Conservation (phyloP, 2,329 filamentous ascomycete genomes). For the Fusarium palustre region DNA sequence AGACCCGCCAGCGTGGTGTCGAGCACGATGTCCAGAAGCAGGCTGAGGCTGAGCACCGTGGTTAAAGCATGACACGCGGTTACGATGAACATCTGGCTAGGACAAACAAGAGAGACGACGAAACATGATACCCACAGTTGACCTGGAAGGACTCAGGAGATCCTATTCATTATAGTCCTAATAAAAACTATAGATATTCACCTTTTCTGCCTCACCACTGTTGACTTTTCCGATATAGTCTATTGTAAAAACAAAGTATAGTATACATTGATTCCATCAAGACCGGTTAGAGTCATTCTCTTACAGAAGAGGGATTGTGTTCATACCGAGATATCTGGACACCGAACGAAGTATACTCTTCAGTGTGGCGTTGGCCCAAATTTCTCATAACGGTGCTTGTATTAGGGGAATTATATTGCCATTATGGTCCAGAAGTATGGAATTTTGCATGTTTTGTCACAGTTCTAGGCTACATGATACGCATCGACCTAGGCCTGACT, state of each 20-base stretch:
- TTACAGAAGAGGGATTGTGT: background rate
- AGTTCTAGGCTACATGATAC: background rate
- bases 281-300: background rate
- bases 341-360: background rate
- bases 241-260: no score
- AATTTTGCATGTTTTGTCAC: background rate
- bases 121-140: slow-evolving; percentile 40
- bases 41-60: slow-evolving; percentile 59
- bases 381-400: background rate
- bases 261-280: background rate
- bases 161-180: slow-evolving; percentile 15
- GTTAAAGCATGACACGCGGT: slow-evolving; percentile 18
- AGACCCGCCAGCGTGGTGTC: slow-evolving; percentile 84
- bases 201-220: background rate
- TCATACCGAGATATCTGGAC: background rate
- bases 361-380: background rate
- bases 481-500: no score
- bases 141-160: slow-evolving; percentile 22
- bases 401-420: background rate
- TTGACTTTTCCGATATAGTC: background rate
- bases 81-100: slow-evolving; percentile 4
- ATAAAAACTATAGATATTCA: slow-evolving; percentile 20
- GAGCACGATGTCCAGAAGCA: slow-evolving; percentile 85
- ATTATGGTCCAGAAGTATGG: background rate
- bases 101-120: slow-evolving; percentile 12